A percentile compares a stretch with the other conserved stretches of the same genome.
Conservation (phyloP, 2,329 filamentous ascomycete species). For the Fusarium sp. region DNA sequence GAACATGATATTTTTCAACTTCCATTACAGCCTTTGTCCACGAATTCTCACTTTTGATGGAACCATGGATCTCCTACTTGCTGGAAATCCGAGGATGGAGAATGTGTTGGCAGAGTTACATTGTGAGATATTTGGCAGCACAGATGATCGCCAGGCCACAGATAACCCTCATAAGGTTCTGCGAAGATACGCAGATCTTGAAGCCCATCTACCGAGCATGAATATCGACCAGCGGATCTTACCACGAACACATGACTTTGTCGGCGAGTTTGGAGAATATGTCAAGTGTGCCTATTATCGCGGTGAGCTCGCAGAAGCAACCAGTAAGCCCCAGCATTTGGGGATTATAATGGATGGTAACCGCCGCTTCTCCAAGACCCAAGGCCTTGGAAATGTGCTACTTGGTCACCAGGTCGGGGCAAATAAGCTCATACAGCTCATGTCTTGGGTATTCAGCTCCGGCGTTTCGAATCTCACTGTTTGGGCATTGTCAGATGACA, state of each 20-base stretch:
- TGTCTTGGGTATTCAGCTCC: background rate
- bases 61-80: background rate
- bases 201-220: background rate
- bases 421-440: background rate
- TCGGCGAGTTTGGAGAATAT: background rate
- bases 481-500: background rate
- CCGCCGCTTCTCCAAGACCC: background rate
- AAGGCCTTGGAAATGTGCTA: background rate
- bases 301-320: background rate
- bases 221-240: background rate
- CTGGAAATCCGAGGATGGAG: background rate
- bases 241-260: rapidly evolving
- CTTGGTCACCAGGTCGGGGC: background rate
- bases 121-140: background rate
- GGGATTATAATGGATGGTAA: background rate
- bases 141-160: background rate
- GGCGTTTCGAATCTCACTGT: background rate
- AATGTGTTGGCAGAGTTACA: background rate
- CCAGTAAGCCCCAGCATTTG: background rate
- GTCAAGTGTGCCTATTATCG: background rate
- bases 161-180: too few relatives aligned
- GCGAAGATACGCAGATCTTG: background rate
- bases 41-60: background rate
- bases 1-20: background rate
- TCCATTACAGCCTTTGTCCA: background rate